Evolutionary conservation across 1,284 basidiomycete genomes (phyloP), one percentile per base, ranked within the genome.

Genomic region (Cerioporus squamosus): DNA sequence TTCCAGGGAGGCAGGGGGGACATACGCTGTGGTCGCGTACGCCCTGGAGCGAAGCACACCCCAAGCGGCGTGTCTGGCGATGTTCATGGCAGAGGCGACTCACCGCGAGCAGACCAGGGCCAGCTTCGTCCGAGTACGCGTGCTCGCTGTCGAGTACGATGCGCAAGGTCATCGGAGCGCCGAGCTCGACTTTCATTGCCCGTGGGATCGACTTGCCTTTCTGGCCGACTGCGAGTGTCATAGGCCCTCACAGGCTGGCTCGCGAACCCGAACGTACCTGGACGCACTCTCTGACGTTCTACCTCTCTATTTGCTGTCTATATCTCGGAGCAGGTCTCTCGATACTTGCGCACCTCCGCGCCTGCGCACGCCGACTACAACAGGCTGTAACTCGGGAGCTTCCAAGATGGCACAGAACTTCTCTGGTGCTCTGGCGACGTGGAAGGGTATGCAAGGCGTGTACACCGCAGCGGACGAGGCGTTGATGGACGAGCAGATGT

Each of bases 351-450:
- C 1, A 6, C 12, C 33, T 36, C 8, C 14, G 33, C 33, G 33
- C 8, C 6, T 36, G 8, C 12, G 33, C 6, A 10, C 4, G 8
- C 12, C 10, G 8, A 12, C 33, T 29, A 36, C 33, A 36, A 1
- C 33, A 36, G 33, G 3, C 24, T 23, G 23, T 36, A 20, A 12
- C 40, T 5, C 40, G 20, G 40, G 20, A n/a, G n/a, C 2, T 42
- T 18, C n/a, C 18, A 60, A 53, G 36, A 45, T 64, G 44, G 89
- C 89, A 66, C 82, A 86, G 63, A 93, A 95, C 75, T 96, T 96
- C 77, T 92, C 91, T 23, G 88, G 88, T 52, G 94, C 94, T 38
- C 75, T 95, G 53, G 75, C 90, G 57, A 93, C 93, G 77, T 95
- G 94, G 94, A 92, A 89, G 80, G 88, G 94, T 92, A 66, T 26